A percentile compares a stretch with the other conserved stretches of the same genome.
Evolutionary conservation across 257 asterid genomes (phyloP).

Genomic region (Penstemon davidsonii): DNA sequence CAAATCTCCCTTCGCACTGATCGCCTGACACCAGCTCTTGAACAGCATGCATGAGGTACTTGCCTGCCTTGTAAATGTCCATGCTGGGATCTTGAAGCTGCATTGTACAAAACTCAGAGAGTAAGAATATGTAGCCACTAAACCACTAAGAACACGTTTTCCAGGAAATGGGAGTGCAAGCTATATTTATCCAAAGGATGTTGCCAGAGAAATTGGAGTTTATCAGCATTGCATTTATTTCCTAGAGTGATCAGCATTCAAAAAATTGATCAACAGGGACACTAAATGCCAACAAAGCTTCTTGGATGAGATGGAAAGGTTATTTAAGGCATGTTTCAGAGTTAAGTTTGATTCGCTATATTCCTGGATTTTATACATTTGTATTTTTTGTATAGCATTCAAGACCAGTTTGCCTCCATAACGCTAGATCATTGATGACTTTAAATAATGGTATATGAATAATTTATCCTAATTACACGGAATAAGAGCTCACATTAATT

Average conservation of each 20-base stretch:
- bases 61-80: constrained; percentile 93
- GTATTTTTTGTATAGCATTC: no score
- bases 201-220: background rate
- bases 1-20: constrained; percentile 92
- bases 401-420: no score
- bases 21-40: constrained; percentile 90
- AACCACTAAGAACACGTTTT: background rate
- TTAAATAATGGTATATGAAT: no score
- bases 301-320: background rate
- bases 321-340: background rate
- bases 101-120: constrained; percentile 29
- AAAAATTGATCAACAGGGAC: background rate
- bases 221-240: background rate
- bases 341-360: background rate
- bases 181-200: background rate
- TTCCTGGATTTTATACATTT: background rate
- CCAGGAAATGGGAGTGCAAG: constrained; percentile 5
- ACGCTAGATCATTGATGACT: no score
- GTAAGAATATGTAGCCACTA: background rate
- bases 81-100: constrained; percentile 81
- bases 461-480: no score
- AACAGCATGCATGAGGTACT: constrained; percentile 86
- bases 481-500: no score
- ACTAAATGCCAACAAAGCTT: background rate
- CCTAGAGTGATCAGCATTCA: constrained; percentile 3